Percentiles rank a stretch among this genome's conserved stretches.
Conservation (phyloP, 345 rosid species). For the Citrus medica region DNA sequence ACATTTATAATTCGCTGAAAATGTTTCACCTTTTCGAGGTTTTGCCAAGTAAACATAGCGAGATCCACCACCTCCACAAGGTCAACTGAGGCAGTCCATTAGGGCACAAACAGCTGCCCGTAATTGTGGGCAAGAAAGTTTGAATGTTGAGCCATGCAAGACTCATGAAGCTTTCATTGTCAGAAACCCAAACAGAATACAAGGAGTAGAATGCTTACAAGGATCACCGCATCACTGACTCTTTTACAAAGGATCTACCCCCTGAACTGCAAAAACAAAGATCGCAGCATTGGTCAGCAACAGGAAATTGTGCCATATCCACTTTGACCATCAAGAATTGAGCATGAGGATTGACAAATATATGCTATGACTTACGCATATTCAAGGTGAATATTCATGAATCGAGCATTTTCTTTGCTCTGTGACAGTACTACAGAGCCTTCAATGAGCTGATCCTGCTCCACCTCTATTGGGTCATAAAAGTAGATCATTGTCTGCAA, state of each 20-base stretch:
- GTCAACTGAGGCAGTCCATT: conserved; percentile 1
- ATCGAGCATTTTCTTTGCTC: conserved; percentile 84
- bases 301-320: conserved; percentile 1
- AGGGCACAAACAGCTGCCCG: neutral
- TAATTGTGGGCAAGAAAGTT: neutral
- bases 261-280: conserved; percentile 61
- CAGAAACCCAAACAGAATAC: conserved; percentile 3
- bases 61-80: neutral
- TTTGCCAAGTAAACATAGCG: conserved; percentile 2
- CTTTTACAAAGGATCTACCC: conserved; percentile 83
- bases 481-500: conserved; percentile 92
- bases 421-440: conserved; percentile 81
- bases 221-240: conserved; percentile 70
- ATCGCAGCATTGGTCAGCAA: neutral
- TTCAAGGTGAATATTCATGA: conserved; percentile 94
- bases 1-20: neutral
- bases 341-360: neutral
- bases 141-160: conserved; percentile 4
- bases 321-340: neutral
- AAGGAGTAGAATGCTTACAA: neutral
- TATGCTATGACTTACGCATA: conserved; percentile 55
- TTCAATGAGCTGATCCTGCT: conserved; percentile 87
- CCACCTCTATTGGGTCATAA: conserved; percentile 85
- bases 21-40: conserved; percentile 4
- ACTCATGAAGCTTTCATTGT: conserved; percentile 9